Evolutionary conservation across 768 basidiomycete genomes (phyloP).

Genomic region (Pulveroboletus frians): DNA sequence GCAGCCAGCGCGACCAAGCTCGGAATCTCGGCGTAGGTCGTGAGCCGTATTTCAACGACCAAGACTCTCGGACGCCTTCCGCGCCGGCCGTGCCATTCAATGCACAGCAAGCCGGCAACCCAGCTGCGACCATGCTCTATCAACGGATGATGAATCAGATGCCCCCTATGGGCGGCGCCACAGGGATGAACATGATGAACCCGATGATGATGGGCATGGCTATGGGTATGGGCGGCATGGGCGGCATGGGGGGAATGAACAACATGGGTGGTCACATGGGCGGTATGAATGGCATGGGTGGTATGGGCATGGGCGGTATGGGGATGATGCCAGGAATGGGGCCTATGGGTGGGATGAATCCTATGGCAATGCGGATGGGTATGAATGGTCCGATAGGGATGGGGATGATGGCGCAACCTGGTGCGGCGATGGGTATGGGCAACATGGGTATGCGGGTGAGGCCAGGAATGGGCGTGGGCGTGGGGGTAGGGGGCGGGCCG

Average conservation of each 20-base stretch:
- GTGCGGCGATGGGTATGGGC: constrained; percentile 17
- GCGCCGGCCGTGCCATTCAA: constrained; percentile 30
- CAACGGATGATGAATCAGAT: constrained; percentile 37
- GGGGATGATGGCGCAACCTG: constrained; percentile 31
- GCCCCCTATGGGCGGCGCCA: constrained; percentile 42
- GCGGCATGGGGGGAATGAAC: constrained; percentile 33
- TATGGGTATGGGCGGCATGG: constrained; percentile 43
- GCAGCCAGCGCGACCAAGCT: constrained; percentile 56
- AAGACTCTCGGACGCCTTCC: constrained; percentile 33
- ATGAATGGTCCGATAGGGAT: constrained; percentile 34
- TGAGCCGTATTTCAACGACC: constrained; percentile 32
- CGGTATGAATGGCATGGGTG: constrained; percentile 19
- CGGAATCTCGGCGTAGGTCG: constrained; percentile 28
- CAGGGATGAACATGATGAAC: constrained; percentile 48
- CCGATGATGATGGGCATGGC: constrained; percentile 46
- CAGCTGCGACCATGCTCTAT: constrained; percentile 30
- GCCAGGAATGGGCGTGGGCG: constrained; percentile 38
- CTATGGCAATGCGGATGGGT: constrained; percentile 35
- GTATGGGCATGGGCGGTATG: constrained; percentile 31
- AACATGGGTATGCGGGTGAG: constrained; percentile 34
- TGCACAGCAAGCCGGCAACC: constrained; percentile 35
- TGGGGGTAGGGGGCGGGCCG: constrained; percentile 36
- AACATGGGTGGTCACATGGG: constrained; percentile 15
- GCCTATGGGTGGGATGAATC: constrained; percentile 24
- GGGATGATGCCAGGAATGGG: constrained; percentile 35